phyloP scores from a whole-genome alignment of 805 yeast genomes.

The Lipomyces starkeyi region DNA sequence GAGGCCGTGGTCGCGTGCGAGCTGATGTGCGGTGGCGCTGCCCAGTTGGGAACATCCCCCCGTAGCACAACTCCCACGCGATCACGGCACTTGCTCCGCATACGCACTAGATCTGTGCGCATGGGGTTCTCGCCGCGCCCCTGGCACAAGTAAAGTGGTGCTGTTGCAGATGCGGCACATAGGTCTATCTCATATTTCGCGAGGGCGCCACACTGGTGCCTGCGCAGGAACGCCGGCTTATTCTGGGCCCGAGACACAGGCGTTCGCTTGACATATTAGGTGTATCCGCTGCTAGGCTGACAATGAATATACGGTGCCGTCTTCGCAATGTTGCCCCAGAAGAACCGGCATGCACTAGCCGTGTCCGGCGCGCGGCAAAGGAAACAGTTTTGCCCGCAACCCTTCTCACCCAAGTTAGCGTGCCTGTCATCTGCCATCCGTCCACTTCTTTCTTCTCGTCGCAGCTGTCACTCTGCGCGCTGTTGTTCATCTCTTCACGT shows the following conservation, averaged over 20 bases:
- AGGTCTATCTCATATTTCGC: neutral
- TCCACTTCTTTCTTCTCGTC: constrained; percentile 4
- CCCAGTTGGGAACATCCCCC: neutral
- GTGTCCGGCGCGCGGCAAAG: too few relatives aligned
- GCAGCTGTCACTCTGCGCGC: neutral
- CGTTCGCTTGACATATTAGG: neutral
- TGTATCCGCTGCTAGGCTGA: too few relatives aligned
- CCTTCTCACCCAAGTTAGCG: neutral
- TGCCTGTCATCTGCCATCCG: constrained; percentile 8
- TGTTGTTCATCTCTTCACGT: neutral
- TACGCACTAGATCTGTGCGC: neutral
- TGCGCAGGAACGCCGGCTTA: constrained; percentile 4
- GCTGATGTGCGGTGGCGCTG: neutral
- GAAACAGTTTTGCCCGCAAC: too few relatives aligned
- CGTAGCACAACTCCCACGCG: neutral
- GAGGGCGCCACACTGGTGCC: neutral
- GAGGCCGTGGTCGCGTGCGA: neutral
- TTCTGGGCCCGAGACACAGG: constrained; percentile 1
- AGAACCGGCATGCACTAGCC: neutral
- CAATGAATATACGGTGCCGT: too few relatives aligned
- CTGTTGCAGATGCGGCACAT: neutral
- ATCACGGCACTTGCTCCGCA: neutral
- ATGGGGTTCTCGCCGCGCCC: neutral
- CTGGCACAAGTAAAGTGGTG: neutral
- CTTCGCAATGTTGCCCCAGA: neutral